These are phyloP conservation scores for Noccaea caerulescens DNA, from an alignment of 345 rosid genomes.

Conservation along the genomic window DNA sequence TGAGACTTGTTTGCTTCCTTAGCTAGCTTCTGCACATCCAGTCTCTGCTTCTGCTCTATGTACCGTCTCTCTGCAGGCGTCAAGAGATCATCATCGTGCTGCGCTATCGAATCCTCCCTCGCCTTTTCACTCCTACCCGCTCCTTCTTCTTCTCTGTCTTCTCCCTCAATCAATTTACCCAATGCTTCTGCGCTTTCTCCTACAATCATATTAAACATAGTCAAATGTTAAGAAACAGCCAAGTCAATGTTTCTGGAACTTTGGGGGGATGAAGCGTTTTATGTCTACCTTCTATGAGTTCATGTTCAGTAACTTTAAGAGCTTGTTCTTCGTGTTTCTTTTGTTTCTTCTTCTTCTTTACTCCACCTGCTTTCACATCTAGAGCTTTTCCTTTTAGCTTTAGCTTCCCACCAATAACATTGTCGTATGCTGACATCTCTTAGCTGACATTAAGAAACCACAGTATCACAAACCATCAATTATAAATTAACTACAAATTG, in stretches of 20 bases:
- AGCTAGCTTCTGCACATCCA: constrained; percentile 66
- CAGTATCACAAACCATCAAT: not conserved
- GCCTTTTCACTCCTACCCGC: constrained; percentile 45
- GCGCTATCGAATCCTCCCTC: constrained; percentile 53
- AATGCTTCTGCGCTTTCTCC: constrained; percentile 47
- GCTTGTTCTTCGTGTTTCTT: constrained; percentile 56
- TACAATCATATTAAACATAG: constrained; percentile 23
- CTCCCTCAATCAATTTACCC: constrained; percentile 41
- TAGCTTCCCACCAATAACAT: constrained; percentile 80
- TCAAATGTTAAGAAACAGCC: not conserved
- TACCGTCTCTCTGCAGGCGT: constrained; percentile 75
- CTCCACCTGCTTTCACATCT: constrained; percentile 84
- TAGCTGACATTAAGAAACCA: constrained; percentile 36
- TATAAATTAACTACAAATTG: not conserved
- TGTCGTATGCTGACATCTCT: constrained; percentile 76
- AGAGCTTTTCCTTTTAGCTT: constrained; percentile 96
- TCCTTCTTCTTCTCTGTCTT: constrained; percentile 40
- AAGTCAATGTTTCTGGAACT: not conserved
- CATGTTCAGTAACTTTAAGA: constrained; percentile 49
- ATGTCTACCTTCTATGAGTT: constrained; percentile 53
- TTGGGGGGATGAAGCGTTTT: not conserved
- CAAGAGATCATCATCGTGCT: constrained; percentile 52
- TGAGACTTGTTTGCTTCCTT: constrained; percentile 82
- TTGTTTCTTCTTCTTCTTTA: constrained; percentile 78
- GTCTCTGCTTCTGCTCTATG: constrained; percentile 71